Conservation (phyloP, 2,329 filamentous ascomycete genomes). For the Talaromyces sp. region DNA sequence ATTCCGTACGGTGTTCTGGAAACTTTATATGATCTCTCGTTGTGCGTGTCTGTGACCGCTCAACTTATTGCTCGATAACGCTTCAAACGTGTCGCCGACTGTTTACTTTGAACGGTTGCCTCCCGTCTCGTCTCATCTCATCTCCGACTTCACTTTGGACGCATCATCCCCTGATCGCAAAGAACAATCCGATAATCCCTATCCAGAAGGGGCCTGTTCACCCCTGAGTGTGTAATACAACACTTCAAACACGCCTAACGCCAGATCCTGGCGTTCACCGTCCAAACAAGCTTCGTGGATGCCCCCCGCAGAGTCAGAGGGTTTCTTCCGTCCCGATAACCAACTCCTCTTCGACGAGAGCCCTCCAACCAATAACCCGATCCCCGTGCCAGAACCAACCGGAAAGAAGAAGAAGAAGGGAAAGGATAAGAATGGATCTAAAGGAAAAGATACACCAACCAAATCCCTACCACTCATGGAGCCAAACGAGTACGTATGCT, state of each 20-base stretch:
- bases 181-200: not conserved
- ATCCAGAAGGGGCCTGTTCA: not conserved
- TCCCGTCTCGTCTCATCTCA: slow-evolving; percentile 3
- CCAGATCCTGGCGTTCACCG: slow-evolving; percentile 2
- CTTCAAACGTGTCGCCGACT: not conserved
- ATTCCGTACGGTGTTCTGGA: slow-evolving; percentile 13
- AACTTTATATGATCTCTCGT: slow-evolving; percentile 1
- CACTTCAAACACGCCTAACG: not conserved
- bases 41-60: slow-evolving; percentile 10
- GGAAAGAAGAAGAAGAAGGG: slow-evolving; percentile 42
- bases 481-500: slow-evolving; percentile 36
- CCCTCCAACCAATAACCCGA: slow-evolving; percentile 28
- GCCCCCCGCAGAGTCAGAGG: slow-evolving; percentile 42
- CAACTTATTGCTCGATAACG: not conserved
- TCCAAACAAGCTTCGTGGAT: slow-evolving; percentile 34
- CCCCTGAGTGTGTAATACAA: not conserved
- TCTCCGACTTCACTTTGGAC: slow-evolving; percentile 1
- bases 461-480: slow-evolving; percentile 32
- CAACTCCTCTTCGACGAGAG: slow-evolving; percentile 34
- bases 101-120: not conserved
- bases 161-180: not conserved
- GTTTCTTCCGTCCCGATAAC: slow-evolving; percentile 36
- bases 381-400: slow-evolving; percentile 29
- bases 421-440: slow-evolving; percentile 35
- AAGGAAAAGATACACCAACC: slow-evolving; percentile 35